phyloP scores from a whole-genome alignment of 495 filamentous ascomycete species.

The Recurvomyces mirabilis region DNA sequence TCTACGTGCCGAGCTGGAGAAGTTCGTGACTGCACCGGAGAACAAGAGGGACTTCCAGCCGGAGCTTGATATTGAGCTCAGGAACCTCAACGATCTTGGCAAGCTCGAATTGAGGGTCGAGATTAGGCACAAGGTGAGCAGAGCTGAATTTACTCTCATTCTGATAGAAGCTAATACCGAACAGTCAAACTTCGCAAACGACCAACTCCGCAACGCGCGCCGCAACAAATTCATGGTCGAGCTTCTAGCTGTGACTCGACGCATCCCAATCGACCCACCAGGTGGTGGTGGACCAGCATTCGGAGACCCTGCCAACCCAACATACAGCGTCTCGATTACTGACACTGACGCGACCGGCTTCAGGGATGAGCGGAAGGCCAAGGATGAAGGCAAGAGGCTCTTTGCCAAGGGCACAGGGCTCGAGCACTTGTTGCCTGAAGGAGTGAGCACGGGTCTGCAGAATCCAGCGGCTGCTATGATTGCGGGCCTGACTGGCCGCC shows the following conservation, averaged over 20 bases:
- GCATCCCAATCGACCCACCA: slow-evolving; percentile 19
- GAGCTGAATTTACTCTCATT: neutral
- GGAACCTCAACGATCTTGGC: slow-evolving; percentile 12
- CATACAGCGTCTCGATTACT: slow-evolving; percentile 15
- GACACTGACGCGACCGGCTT: slow-evolving; percentile 2
- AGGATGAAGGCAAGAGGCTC: neutral
- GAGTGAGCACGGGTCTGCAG: slow-evolving; percentile 6
- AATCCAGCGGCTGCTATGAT: slow-evolving; percentile 14
- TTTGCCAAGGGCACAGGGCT: slow-evolving; percentile 4
- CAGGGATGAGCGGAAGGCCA: neutral
- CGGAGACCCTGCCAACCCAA: slow-evolving; percentile 15
- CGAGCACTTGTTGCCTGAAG: slow-evolving; percentile 4
- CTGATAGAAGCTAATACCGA: neutral
- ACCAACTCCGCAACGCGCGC: slow-evolving; percentile 15
- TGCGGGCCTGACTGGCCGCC: slow-evolving; percentile 4
- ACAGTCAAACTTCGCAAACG: slow-evolving; percentile 23
- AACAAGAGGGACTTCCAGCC: slow-evolving; percentile 18
- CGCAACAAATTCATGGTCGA: slow-evolving; percentile 24
- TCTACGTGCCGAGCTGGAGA: slow-evolving; percentile 11
- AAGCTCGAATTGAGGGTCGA: slow-evolving; percentile 18
- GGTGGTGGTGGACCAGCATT: slow-evolving; percentile 12
- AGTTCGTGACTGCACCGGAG: slow-evolving; percentile 15
- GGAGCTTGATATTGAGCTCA: slow-evolving; percentile 19
- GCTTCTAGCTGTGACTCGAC: slow-evolving; percentile 13
- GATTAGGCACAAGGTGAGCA: slow-evolving; percentile 18